Evolutionary conservation across 202 grass and related monocot species (phyloP).

Genomic region (Elaeis oleifera): DNA sequence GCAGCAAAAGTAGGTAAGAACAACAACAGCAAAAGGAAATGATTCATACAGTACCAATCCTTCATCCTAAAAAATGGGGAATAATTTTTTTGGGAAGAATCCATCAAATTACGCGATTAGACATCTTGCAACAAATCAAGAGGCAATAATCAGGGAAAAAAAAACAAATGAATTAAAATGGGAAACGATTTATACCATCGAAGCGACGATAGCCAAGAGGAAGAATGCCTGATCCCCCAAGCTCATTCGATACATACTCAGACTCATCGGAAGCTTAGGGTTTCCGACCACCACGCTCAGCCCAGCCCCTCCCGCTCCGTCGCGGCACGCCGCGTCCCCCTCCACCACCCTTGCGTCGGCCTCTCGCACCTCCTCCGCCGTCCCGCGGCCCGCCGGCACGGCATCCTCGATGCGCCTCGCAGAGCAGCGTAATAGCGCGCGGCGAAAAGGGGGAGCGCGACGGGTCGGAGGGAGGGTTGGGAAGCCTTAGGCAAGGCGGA

Average conservation of each 20-base stretch:
- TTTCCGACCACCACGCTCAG: constrained; percentile 27
- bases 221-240: constrained; percentile 57
- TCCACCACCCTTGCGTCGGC: constrained; percentile 2
- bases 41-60: too few species aligned
- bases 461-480: background rate
- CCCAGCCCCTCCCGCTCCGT: background rate
- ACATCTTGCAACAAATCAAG: too few species aligned
- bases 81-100: too few species aligned
- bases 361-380: background rate
- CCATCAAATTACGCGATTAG: too few species aligned
- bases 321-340: background rate
- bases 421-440: background rate
- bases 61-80: too few species aligned
- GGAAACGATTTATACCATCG: constrained; percentile 21
- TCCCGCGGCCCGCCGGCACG: background rate
- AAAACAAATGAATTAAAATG: too few species aligned
- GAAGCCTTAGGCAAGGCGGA: background rate
- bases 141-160: too few species aligned
- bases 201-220: constrained; percentile 42
- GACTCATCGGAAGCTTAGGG: constrained; percentile 4
- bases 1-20: too few species aligned
- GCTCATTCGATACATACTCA: constrained; percentile 26
- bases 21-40: too few species aligned
- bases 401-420: constrained; percentile 12
- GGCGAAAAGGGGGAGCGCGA: background rate